These are phyloP conservation scores for Xylariaceae sp. DNA, from an alignment of 2,329 filamentous ascomycete species.

Conservation along the genomic window DNA sequence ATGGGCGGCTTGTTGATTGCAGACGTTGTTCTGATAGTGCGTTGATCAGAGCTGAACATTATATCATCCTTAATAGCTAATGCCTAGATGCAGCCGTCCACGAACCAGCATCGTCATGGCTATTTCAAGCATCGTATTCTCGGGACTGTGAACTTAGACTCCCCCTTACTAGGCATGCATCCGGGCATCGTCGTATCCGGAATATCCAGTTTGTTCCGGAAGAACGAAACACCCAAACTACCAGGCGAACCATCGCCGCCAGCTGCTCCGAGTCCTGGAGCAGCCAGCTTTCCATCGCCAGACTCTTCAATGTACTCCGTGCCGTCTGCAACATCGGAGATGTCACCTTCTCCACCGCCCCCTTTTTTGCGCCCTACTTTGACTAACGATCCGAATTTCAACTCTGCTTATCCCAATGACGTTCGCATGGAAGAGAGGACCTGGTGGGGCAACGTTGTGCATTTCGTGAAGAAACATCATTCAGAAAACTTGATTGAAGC, in stretches of 20 bases:
- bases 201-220: constrained; percentile 68
- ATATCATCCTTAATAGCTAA: constrained; percentile 13
- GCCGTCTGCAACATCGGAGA: constrained; percentile 21
- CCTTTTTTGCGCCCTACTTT: constrained; percentile 19
- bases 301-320: constrained; percentile 24
- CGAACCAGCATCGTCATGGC: constrained; percentile 28
- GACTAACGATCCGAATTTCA: constrained; percentile 59
- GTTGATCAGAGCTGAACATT: constrained; percentile 25
- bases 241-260: constrained; percentile 21
- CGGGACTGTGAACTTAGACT: constrained; percentile 77
- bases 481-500: constrained; percentile 64
- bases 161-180: constrained; percentile 82
- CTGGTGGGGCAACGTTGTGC: constrained; percentile 61
- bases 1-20: constrained; percentile 83
- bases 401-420: constrained; percentile 73
- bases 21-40: constrained; percentile 65
- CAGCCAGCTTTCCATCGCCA: constrained; percentile 22
- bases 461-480: constrained; percentile 78
- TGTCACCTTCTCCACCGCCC: constrained; percentile 16
- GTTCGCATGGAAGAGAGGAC: constrained; percentile 62
- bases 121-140: constrained; percentile 68
- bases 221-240: constrained; percentile 31
- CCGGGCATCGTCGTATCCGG: constrained; percentile 81
- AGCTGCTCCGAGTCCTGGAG: constrained; percentile 13
- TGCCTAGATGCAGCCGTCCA: constrained; percentile 20